Base-by-base conservation (phyloP, 352 stramenopile genomes). In the Pythium volutum region DNA sequence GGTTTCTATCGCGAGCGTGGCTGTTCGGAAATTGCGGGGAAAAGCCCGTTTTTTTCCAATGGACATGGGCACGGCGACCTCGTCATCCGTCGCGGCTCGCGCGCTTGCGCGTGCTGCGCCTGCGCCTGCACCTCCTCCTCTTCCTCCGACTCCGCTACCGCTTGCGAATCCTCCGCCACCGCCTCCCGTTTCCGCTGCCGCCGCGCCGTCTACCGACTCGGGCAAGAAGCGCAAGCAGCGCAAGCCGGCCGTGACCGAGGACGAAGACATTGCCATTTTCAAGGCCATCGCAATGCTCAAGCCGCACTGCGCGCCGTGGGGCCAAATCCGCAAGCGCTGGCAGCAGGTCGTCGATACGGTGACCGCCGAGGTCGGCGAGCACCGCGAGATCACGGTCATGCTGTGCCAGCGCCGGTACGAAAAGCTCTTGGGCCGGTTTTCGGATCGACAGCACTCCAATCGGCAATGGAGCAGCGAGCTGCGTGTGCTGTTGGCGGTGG, bases 181-280 rank as follows among this genome's bases (percentile, higher is more conserved):
- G 31, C 31, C 8, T 11, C 31, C 31, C 42, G 20, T 27, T n/a
- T n/a, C n/a, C n/a, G n/a, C n/a, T n/a, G n/a, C n/a, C n/a, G n/a
- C 42, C 42, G 18, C n/a, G 18, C 42, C 42, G 12, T 3, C 42
- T 6, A 4, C 42, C 18, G 16, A n/a, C 42, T 5, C 42, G n/a
- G 7, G 16, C 6, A 48, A 27, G 22, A 16, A 18, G 38, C 51
- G 54, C 54, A 53, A 41, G 29, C 36, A 46, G n/a, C 25, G 29
- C 14, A 25, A 38, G 3, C 15, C 20, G 33, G 51, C 51, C 9
- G 41, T 52, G 15, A 53, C 54, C 0, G 54, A 61, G 6, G 41
- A 39, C 8, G 41, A 53, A 38, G 54, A 61, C 42, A 33, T 61
- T 12, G 54, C 42, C 12, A 61, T 61, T 43, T 20, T 61, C 27